Conservation (phyloP, 2,329 filamentous ascomycete genomes). For the Neospermospora avenae region DNA sequence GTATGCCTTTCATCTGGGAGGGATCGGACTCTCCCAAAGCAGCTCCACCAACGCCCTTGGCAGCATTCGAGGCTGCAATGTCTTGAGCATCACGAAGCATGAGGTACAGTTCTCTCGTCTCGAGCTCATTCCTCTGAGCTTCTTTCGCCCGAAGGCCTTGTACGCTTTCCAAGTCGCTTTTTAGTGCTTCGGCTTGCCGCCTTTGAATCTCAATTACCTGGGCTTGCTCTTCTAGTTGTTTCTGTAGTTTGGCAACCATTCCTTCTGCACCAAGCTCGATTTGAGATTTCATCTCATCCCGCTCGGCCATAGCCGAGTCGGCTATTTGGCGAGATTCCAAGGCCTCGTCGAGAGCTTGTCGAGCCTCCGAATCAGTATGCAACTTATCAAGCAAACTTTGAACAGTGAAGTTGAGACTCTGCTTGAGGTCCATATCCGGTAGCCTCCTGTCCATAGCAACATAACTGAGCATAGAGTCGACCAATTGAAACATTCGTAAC, state of each 20-base stretch:
- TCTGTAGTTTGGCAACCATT: slow-evolving; percentile 86
- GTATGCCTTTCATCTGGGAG: slow-evolving; percentile 80
- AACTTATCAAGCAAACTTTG: slow-evolving; percentile 93
- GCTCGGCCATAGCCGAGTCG: slow-evolving; percentile 91
- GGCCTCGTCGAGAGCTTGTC: slow-evolving; percentile 88
- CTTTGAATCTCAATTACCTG: slow-evolving; percentile 86
- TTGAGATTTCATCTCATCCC: slow-evolving; percentile 88
- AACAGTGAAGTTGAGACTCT: slow-evolving; percentile 95
- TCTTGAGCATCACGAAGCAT: slow-evolving; percentile 98
- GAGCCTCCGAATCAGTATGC: slow-evolving; percentile 92
- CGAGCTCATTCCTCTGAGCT: slow-evolving; percentile 89
- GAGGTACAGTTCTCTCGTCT: slow-evolving; percentile 93
- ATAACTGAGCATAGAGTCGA: slow-evolving; percentile 98
- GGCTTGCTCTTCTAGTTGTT: slow-evolving; percentile 88
- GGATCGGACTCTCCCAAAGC: slow-evolving; percentile 61
- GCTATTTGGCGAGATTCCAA: slow-evolving; percentile 88
- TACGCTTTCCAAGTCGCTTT: slow-evolving; percentile 82
- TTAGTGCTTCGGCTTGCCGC: slow-evolving; percentile 82
- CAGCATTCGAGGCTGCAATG: slow-evolving; percentile 82
- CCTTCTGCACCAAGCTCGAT: slow-evolving; percentile 91
- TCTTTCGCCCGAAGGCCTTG: slow-evolving; percentile 86
- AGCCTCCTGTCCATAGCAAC: slow-evolving; percentile 96
- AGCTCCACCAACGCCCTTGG: slow-evolving; percentile 49
- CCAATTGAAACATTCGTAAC: slow-evolving; percentile 92
- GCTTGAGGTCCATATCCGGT: slow-evolving; percentile 96